Percentiles rank a stretch among this genome's conserved stretches.
Evolutionary conservation across 2,329 filamentous ascomycete genomes (phyloP).

Genomic region (Colletotrichum sp.): DNA sequence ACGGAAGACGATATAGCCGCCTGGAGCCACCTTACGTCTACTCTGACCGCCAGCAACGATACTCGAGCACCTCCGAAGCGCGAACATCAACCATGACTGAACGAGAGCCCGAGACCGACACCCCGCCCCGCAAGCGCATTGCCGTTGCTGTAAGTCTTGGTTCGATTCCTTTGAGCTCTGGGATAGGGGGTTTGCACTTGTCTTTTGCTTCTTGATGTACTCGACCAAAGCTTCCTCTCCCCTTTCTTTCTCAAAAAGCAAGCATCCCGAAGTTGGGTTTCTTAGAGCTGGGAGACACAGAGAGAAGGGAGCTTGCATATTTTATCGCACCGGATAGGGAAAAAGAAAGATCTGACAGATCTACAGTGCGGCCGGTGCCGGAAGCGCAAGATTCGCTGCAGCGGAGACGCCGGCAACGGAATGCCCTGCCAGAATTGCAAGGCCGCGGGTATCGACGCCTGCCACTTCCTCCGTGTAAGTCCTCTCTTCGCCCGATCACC

Average conservation of each 20-base stretch:
- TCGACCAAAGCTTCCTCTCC: not conserved
- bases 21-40: constrained; percentile 40
- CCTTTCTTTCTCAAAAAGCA: not conserved
- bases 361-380: constrained; percentile 84
- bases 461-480: constrained; percentile 81
- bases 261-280: not conserved
- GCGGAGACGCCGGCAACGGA: constrained; percentile 80
- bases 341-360: constrained; percentile 12
- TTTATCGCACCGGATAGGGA: not conserved
- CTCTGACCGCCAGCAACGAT: constrained; percentile 39
- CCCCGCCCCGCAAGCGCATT: constrained; percentile 60
- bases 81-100: constrained; percentile 45
- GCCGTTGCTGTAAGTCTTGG: constrained; percentile 58
- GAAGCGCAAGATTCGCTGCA: constrained; percentile 94
- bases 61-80: constrained; percentile 39
- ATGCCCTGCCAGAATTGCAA: constrained; percentile 84
- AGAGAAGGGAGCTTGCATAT: not conserved
- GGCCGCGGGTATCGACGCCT: constrained; percentile 71
- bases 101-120: constrained; percentile 43
- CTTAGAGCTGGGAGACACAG: not conserved
- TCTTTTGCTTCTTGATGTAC: not conserved
- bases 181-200: not conserved
- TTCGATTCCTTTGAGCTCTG: not conserved
- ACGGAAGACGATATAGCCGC: constrained; percentile 46
- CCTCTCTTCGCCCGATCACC: not conserved